Percentiles rank a stretch among this genome's conserved stretches.
Conservation (phyloP, 2,329 filamentous ascomycete species). For the Colletotrichum lentis region DNA sequence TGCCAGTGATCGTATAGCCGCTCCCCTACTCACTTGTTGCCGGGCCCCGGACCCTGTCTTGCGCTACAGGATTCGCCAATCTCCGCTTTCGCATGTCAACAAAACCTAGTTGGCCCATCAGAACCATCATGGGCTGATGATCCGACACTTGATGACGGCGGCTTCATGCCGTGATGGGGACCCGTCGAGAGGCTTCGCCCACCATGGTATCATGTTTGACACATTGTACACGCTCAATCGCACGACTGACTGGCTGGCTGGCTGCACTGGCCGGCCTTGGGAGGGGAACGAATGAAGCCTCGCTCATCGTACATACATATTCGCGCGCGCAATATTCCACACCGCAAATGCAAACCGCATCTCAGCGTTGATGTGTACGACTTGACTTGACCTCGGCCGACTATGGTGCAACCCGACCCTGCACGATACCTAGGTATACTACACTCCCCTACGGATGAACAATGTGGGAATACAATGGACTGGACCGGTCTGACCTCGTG, state of each 20-base stretch:
- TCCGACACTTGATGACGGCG: background rate
- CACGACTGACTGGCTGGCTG: background rate
- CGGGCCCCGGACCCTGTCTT: conserved; percentile 34
- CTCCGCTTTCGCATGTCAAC: conserved; percentile 35
- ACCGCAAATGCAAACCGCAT: conserved; percentile 33
- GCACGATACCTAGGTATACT: too few relatives aligned
- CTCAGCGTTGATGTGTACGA: conserved; percentile 5
- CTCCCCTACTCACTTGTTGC: conserved; percentile 30
- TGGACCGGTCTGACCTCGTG: background rate
- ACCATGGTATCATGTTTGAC: conserved; percentile 22
- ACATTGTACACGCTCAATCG: conserved; percentile 1
- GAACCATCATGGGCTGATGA: conserved; percentile 3
- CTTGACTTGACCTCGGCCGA: background rate
- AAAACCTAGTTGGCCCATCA: conserved; percentile 7
- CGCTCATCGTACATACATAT: background rate
- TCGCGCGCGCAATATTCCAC: conserved; percentile 15
- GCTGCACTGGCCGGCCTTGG: background rate
- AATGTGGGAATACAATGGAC: background rate
- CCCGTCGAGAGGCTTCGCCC: conserved; percentile 11
- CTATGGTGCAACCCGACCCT: conserved; percentile 26
- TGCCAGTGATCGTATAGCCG: background rate
- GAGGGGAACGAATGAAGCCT: background rate
- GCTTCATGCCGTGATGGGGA: conserved; percentile 20
- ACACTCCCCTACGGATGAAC: background rate
- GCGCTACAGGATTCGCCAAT: conserved; percentile 21